Evolutionary conservation across 805 yeast genomes (phyloP), one percentile per base, ranked within the genome.

Genomic region (Lachancea quebecensis): DNA sequence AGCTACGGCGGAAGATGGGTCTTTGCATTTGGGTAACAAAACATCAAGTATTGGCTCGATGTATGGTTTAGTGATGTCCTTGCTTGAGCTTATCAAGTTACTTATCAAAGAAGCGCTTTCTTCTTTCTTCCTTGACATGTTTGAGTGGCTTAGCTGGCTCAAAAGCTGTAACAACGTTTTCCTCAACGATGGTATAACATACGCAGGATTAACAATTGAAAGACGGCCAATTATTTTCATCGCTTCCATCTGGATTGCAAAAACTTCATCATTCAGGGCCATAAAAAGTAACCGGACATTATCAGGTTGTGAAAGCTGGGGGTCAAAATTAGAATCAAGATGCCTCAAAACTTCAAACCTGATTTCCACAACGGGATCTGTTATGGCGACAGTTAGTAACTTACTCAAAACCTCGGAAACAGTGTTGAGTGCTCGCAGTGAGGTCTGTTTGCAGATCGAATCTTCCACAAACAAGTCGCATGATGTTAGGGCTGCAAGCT

Each of bases 281-380:
- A 90, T 85, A 56, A 91, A 87, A 17, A 93, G 69, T 11, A 90
- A 66, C 44, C 87, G 73, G 29, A 90, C 91, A 61, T 89, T 90
- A 48, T 86, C 95, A 0, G 96, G 95, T 62, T 93, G 98, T 0
- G 97, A 87, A 29, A 93, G 66, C 57, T 93, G 98, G 0, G 96
- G 86, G 57, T 93, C 97, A 60, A 91, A 85, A 47, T 75, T 74
- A 2, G 81, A 75, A 32, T 85, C 85, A 33, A 95, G 69, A 38
- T 89, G 75, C 42, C 75, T 74, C 46, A 93, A 68, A 0, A 91
- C 88, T 50, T 85, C 90, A 9, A 85, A 67, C 46, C 99, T 71
- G 29, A 91, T 86, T 47, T 90, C 97, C 1, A 91, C 78, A 3
- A 78, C 78, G 0, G 95, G 87, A 54, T 93, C 99, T 0, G 96